Percentiles rank a stretch among this genome's conserved stretches.
phyloP scores from a whole-genome alignment of 345 rosid species.

The Linum lewisii region DNA sequence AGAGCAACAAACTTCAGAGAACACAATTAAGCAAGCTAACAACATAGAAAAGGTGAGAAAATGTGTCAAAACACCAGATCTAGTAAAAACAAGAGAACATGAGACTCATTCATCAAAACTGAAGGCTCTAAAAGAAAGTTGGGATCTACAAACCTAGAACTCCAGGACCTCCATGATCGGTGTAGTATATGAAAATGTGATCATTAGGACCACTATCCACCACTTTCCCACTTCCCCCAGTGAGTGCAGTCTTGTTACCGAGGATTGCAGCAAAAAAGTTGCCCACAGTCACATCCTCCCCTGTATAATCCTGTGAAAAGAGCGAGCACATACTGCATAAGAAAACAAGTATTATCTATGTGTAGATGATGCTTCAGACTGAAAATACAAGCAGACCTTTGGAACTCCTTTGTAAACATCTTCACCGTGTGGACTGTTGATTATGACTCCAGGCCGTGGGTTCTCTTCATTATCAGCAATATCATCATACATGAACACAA shows the following conservation, averaged over 20 bases:
- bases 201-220: conserved; percentile 88
- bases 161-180: conserved; percentile 96
- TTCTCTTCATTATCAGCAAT: conserved; percentile 63
- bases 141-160: conserved; percentile 65
- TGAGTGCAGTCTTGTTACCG: conserved; percentile 64
- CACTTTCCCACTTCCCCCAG: conserved; percentile 91
- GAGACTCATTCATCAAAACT: neutral
- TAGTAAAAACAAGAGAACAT: neutral
- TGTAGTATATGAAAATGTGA: conserved; percentile 75
- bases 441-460: conserved; percentile 76
- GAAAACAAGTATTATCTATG: neutral
- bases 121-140: neutral
- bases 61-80: no score
- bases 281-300: conserved; percentile 58
- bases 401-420: conserved; percentile 93
- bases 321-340: neutral
- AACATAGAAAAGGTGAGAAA: no score
- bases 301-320: conserved; percentile 72
- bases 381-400: conserved; percentile 37
- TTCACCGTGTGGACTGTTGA: conserved; percentile 64
- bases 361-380: neutral
- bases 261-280: conserved; percentile 80
- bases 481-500: conserved; percentile 95
- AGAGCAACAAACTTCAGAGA: neutral
- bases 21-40: neutral